These are phyloP conservation scores for Geotrichum citri-aurantii DNA, from an alignment of 1,139 yeast species.

Conservation along the genomic window DNA sequence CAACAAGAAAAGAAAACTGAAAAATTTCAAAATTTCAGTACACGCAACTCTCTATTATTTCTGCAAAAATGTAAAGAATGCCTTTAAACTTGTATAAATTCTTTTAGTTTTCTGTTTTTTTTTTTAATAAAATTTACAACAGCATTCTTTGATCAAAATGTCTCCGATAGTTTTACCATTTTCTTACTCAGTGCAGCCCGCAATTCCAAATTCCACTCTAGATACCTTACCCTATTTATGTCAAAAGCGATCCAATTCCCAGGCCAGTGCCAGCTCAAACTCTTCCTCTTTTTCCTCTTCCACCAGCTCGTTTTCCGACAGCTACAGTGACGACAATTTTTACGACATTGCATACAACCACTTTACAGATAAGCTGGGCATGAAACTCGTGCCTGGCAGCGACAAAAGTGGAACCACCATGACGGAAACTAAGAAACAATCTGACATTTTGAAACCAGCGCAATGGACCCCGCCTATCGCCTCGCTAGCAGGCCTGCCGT, in stretches of 20 bases:
- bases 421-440: neutral
- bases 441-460: neutral
- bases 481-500: constrained; percentile 37
- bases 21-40: neutral
- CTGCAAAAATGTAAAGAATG: too few relatives aligned
- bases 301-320: neutral
- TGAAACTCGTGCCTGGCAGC: neutral
- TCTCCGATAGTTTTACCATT: neutral
- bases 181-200: neutral
- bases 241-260: neutral
- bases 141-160: neutral
- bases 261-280: neutral
- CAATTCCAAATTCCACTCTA: neutral
- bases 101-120: neutral
- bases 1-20: neutral
- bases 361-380: neutral
- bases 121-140: neutral
- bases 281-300: neutral
- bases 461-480: constrained; percentile 27
- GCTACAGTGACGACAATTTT: constrained; percentile 1
- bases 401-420: neutral
- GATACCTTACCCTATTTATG: neutral
- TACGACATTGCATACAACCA: constrained; percentile 3
- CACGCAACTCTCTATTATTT: neutral
- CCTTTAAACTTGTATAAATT: too few relatives aligned